Evolutionary conservation across 352 stramenopile genomes (phyloP).

Genomic region (Plasmopara viticola): DNA sequence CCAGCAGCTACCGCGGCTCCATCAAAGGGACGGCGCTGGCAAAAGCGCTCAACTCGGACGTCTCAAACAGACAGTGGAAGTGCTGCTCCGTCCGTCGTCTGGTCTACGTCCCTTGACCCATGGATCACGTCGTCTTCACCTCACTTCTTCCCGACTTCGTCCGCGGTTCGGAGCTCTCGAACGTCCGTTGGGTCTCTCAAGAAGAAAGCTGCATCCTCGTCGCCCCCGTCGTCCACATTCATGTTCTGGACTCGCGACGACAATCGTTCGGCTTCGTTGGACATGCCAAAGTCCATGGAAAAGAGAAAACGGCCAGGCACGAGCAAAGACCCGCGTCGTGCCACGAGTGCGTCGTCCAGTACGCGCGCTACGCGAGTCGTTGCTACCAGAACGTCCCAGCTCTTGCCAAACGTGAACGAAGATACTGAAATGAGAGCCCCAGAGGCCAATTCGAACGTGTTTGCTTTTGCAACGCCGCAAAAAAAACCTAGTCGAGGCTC

Average conservation of each 20-base stretch:
- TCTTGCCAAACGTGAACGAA: slow-evolving; percentile 22
- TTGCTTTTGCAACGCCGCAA: slow-evolving; percentile 15
- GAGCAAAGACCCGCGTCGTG: slow-evolving; percentile 36
- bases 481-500: slow-evolving; percentile 9
- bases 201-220: slow-evolving; percentile 20
- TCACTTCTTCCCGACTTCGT: slow-evolving; percentile 8
- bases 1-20: slow-evolving; percentile 10
- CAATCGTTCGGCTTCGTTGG: slow-evolving; percentile 12
- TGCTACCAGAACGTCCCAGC: slow-evolving; percentile 5
- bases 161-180: slow-evolving; percentile 7
- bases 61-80: slow-evolving; percentile 10
- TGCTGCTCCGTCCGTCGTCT: slow-evolving; percentile 1
- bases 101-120: slow-evolving; percentile 14
- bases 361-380: slow-evolving; percentile 9
- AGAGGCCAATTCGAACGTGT: slow-evolving; percentile 11
- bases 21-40: slow-evolving; percentile 34
- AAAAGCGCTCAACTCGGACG: slow-evolving; percentile 33
- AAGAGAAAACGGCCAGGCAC: slow-evolving; percentile 28
- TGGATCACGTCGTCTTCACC: slow-evolving; percentile 2
- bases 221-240: slow-evolving; percentile 14
- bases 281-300: slow-evolving; percentile 29
- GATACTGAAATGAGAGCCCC: slow-evolving; percentile 22
- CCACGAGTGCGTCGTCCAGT: slow-evolving; percentile 19
- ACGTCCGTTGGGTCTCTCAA: slow-evolving; percentile 10
- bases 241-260: slow-evolving; percentile 19